Evolutionary conservation across 179 eudicot genomes (phyloP).

Genomic region (Camellia oleifera): DNA sequence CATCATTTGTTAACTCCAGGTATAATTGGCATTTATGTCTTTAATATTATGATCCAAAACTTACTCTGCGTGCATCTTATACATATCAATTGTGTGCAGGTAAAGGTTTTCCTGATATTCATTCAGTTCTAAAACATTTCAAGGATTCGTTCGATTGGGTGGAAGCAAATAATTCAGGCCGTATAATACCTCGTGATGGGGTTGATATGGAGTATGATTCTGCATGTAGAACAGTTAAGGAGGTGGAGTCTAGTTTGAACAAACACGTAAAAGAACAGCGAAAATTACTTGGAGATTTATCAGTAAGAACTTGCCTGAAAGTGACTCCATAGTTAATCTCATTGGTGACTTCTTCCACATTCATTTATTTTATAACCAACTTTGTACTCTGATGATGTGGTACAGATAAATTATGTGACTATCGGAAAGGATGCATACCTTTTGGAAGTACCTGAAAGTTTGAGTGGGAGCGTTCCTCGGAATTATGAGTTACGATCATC

Average conservation of each 20-base stretch:
- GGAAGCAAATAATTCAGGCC: conserved; percentile 88
- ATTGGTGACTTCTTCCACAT: conserved; percentile 15
- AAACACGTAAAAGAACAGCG: conserved; percentile 77
- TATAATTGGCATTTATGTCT: conserved; percentile 23
- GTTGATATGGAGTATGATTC: conserved; percentile 77
- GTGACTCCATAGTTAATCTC: conserved; percentile 9
- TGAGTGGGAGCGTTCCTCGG: conserved; percentile 48
- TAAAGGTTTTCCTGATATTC: conserved; percentile 68
- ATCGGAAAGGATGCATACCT: conserved; percentile 92
- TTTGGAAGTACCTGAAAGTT: conserved; percentile 81
- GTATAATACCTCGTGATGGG: conserved; percentile 82
- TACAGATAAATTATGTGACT: conserved; percentile 74
- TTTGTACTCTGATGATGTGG: conserved; percentile 14
- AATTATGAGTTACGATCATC: conserved; percentile 88
- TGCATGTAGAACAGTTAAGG: conserved; percentile 58
- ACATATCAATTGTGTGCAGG: conserved; percentile 43
- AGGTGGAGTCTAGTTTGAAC: conserved; percentile 55
- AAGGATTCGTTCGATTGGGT: conserved; percentile 90
- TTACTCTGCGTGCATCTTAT: conserved; percentile 23
- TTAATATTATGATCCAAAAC: conserved; percentile 1
- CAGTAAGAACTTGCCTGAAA: conserved; percentile 45
- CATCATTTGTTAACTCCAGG: conserved; percentile 76
- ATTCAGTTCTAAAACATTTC: conserved; percentile 58
- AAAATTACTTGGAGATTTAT: conserved; percentile 63
- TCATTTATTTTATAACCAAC: conserved; percentile 14